Conservation (phyloP, 2,329 filamentous ascomycete genomes). For the Fusarium kyushuense region DNA sequence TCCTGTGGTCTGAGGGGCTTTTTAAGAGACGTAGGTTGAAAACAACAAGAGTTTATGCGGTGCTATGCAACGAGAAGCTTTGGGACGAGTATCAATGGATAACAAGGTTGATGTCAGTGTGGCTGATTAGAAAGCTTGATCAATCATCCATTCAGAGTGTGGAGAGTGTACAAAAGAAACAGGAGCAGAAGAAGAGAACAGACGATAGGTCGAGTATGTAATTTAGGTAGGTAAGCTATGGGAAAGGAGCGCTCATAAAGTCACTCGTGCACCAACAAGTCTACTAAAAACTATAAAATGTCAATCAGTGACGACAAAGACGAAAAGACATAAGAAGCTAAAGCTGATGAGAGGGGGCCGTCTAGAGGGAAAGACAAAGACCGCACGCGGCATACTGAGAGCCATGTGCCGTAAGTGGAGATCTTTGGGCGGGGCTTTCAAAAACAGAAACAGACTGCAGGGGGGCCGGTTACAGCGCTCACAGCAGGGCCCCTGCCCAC, state of each 20-base stretch:
- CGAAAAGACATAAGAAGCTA: constrained; percentile 9
- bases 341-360: constrained; percentile 35
- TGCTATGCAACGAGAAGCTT: constrained; percentile 20
- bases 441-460: constrained; percentile 6
- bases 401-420: constrained; percentile 29
- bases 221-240: not conserved
- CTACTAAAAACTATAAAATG: not conserved
- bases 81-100: constrained; percentile 8
- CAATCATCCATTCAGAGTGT: constrained; percentile 1
- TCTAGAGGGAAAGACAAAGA: constrained; percentile 16
- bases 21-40: constrained; percentile 14
- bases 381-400: constrained; percentile 36
- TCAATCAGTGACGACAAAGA: constrained; percentile 32
- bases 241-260: constrained; percentile 35
- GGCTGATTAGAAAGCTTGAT: constrained; percentile 30
- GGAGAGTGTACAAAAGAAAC: constrained; percentile 6
- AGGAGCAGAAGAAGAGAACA: not conserved
- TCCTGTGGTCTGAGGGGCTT: not conserved
- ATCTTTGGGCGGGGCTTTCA: constrained; percentile 18
- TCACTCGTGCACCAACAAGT: constrained; percentile 7
- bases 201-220: not conserved
- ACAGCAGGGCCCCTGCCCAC: not conserved
- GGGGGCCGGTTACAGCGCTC: constrained; percentile 6
- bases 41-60: constrained; percentile 17
- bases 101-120: constrained; percentile 35